A percentile compares a stretch with the other conserved stretches of the same genome.
These are phyloP conservation scores for Fagopyrum esculentum DNA, from an alignment of 148 eudicot species.

Conservation along the genomic window DNA sequence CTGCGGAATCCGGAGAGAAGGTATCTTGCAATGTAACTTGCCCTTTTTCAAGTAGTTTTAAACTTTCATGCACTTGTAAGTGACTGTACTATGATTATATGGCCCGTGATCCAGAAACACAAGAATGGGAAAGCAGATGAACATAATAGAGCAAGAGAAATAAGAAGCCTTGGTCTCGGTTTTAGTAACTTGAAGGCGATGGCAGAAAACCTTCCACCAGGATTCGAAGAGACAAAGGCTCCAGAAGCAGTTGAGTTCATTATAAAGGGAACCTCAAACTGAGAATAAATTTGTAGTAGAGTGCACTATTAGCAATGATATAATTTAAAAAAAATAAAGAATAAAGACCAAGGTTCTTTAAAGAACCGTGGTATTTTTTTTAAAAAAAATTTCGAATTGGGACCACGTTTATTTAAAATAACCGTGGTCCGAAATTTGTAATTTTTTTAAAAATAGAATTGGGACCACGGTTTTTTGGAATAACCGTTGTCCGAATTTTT, in stretches of 20 bases:
- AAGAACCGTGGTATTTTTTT: too few species aligned
- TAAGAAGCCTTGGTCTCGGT: constrained; percentile 48
- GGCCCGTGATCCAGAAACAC: constrained; percentile 23
- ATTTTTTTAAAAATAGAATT: too few species aligned
- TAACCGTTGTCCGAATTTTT: too few species aligned
- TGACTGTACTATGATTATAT: not conserved
- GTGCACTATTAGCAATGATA: too few species aligned
- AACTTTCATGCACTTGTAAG: not conserved
- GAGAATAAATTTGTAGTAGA: constrained; percentile 3
- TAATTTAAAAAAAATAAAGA: too few species aligned
- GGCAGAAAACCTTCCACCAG: constrained; percentile 55
- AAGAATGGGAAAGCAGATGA: constrained; percentile 22
- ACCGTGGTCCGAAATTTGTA: too few species aligned
- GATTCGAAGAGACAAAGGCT: constrained; percentile 36
- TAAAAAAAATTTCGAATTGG: too few species aligned
- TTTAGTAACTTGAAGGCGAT: constrained; percentile 80
- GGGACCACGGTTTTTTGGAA: too few species aligned
- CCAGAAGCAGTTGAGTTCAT: constrained; percentile 68
- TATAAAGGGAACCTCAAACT: constrained; percentile 64
- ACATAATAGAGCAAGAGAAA: constrained; percentile 14
- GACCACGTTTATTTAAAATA: too few species aligned
- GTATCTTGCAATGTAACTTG: constrained; percentile 20
- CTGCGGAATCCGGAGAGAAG: constrained; percentile 28
- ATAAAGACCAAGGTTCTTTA: too few species aligned
- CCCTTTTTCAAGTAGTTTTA: too few species aligned